Evolutionary conservation across 352 stramenopile genomes (phyloP), one percentile per base, ranked within the genome.

Genomic region (Thalassiosira allenii): DNA sequence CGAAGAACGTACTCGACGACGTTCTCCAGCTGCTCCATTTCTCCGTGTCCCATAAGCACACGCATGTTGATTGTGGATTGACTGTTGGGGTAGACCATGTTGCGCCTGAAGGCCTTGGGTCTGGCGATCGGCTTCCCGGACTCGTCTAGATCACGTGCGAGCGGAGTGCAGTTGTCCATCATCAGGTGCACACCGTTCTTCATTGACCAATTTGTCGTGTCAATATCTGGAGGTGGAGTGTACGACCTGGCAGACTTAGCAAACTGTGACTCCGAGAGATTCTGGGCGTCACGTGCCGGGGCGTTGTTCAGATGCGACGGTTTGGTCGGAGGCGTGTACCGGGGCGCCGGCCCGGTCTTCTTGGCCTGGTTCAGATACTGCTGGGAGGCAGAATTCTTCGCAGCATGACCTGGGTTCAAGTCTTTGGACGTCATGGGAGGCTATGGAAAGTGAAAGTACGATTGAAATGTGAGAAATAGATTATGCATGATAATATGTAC

Each of bases 401-500:
- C 49, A 25, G 49, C 49, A 12, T 8, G 6, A 9, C 8, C 6
- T 9, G 11, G 11, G 23, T 57, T 25, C 6, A 29, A n/a, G 11
- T 20, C 6, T 12, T 8, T 25, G 23, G 6, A 20, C 23, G 49
- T 57, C 17, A 57, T 57, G 6, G 11, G 11, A 9, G 6, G 6
- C 49, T 57, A 25, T 11, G 23, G 22, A 12, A 57, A 14, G 49
- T 25, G 20, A 25, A n/a, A 27, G 23, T 57, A n/a, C n/a, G n/a
- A n/a, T n/a, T n/a, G n/a, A n/a, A n/a, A n/a, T n/a, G n/a, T 57
- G 49, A 25, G 49, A 57, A 57, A 25, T 9, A 20, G 20, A 14
- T 27, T 9, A 57, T 57, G 49, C 49, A n/a, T n/a, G n/a, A n/a
- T n/a, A 57, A 57, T 29, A 57, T 25, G 20, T 25, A 57, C 6